A percentile compares a stretch with the other conserved stretches of the same genome.
Conservation (phyloP, 163 green algal genomes). For the Coccomyxa subellipsoidea region DNA sequence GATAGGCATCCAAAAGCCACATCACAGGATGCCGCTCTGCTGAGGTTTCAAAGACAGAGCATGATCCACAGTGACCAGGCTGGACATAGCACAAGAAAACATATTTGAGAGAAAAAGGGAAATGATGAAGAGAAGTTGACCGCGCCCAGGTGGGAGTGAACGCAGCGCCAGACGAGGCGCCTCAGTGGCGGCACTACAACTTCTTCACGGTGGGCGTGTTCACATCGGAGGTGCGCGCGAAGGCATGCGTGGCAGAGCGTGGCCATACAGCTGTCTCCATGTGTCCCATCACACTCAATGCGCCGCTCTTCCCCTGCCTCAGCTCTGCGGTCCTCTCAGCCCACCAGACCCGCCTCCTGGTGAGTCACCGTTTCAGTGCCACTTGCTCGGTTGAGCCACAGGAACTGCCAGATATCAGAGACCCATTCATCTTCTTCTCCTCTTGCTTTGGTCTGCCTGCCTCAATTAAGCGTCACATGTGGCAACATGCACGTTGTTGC, state of each 20-base stretch:
- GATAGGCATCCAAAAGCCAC: not conserved
- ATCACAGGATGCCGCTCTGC: not conserved
- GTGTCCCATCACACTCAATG: not conserved
- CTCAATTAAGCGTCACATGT: too few species aligned
- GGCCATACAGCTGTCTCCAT: not conserved
- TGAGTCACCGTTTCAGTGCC: not conserved
- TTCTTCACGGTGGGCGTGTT: not conserved
- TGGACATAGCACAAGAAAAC: not conserved
- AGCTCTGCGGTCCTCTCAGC: not conserved
- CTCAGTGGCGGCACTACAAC: not conserved
- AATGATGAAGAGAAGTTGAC: not conserved
- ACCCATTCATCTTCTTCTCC: not conserved
- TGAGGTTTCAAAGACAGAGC: not conserved
- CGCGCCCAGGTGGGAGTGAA: not conserved
- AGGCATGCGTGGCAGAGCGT: not conserved
- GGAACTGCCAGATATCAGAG: not conserved
- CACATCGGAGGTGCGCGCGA: not conserved
- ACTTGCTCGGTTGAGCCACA: not conserved
- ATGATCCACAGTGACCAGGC: not conserved
- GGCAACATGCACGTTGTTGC: not conserved
- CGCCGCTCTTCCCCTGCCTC: conserved; percentile 1
- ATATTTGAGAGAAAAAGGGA: too few species aligned
- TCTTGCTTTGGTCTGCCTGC: too few species aligned
- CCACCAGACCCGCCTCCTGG: not conserved
- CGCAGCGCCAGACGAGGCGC: not conserved